Evolutionary conservation across 768 basidiomycete species (phyloP).

Genomic region (Sporobolomyces phaffii): DNA sequence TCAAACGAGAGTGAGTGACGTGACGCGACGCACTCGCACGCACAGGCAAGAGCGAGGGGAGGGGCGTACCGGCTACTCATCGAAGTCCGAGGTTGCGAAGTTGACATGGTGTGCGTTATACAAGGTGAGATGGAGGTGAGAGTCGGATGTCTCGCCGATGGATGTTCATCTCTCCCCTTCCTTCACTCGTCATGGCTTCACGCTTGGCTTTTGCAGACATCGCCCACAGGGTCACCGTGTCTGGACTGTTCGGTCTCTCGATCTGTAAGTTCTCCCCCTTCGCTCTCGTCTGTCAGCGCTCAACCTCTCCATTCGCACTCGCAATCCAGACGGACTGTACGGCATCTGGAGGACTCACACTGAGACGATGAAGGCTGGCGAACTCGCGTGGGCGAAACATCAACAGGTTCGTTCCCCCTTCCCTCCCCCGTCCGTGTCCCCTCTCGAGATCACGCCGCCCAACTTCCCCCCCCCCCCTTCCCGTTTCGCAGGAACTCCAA

Average conservation of each 20-base stretch:
- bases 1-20: not conserved
- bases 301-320: too few species aligned
- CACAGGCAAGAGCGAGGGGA: not conserved
- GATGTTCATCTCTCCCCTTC: not conserved
- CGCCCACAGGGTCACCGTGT: conserved; percentile 33
- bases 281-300: not conserved
- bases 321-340: conserved; percentile 18
- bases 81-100: conserved; percentile 4
- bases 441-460: not conserved
- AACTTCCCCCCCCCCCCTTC: not conserved
- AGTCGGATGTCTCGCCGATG: too few species aligned
- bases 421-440: not conserved
- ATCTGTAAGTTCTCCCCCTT: conserved; percentile 16
- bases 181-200: conserved; percentile 7
- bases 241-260: conserved; percentile 16
- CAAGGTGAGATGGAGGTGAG: not conserved
- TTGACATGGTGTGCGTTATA: not conserved
- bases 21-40: too few species aligned
- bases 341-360: conserved; percentile 25
- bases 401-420: conserved; percentile 1
- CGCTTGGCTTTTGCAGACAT: conserved; percentile 26
- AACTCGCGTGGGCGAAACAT: conserved; percentile 19
- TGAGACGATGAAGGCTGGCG: conserved; percentile 26
- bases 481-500: not conserved
- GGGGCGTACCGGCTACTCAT: conserved; percentile 8